Percentiles rank a stretch among this genome's conserved stretches.
Conservation (phyloP, 495 filamentous ascomycete genomes). For the Zalerion maritima region DNA sequence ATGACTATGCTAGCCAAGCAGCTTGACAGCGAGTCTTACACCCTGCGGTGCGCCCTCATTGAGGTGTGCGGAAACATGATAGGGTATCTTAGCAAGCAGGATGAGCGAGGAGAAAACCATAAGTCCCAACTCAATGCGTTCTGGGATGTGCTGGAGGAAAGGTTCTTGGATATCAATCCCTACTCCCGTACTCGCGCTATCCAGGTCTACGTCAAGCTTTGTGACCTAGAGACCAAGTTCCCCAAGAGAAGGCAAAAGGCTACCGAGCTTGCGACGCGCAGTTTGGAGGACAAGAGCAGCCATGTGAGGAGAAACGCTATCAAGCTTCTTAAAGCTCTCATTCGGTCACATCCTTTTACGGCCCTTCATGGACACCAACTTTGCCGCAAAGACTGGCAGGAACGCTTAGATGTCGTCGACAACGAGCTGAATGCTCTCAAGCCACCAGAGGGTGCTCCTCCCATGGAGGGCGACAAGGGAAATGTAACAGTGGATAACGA, state of each 20-base stretch:
- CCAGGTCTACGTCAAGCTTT: conserved; percentile 84
- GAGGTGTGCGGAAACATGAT: conserved; percentile 99
- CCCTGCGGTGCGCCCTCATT: conserved; percentile 80
- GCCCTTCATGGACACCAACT: conserved; percentile 83
- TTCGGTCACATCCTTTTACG: conserved; percentile 86
- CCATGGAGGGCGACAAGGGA: conserved; percentile 49
- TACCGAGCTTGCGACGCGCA: conserved; percentile 71
- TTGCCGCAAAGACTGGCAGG: conserved; percentile 68
- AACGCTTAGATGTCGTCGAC: conserved; percentile 64
- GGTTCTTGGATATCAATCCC: conserved; percentile 91
- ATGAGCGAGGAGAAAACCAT: conserved; percentile 78
- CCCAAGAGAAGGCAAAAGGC: conserved; percentile 78
- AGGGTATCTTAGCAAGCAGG: conserved; percentile 74
- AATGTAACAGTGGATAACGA: conserved; percentile 50
- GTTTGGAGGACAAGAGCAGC: conserved; percentile 94
- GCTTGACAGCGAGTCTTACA: conserved; percentile 94
- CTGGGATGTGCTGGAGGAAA: conserved; percentile 90
- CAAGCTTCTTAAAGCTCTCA: conserved; percentile 72
- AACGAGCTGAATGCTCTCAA: conserved; percentile 66
- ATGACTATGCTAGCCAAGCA: conserved; percentile 89
- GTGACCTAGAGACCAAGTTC: conserved; percentile 86
- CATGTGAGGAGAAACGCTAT: conserved; percentile 92
- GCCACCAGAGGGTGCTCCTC: conserved; percentile 63
- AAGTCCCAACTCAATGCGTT: conserved; percentile 91
- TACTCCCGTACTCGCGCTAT: conserved; percentile 88